A percentile compares a stretch with the other conserved stretches of the same genome.
Conservation (phyloP, 2,329 filamentous ascomycete genomes). For the Phyllosticta citrichinensis region DNA sequence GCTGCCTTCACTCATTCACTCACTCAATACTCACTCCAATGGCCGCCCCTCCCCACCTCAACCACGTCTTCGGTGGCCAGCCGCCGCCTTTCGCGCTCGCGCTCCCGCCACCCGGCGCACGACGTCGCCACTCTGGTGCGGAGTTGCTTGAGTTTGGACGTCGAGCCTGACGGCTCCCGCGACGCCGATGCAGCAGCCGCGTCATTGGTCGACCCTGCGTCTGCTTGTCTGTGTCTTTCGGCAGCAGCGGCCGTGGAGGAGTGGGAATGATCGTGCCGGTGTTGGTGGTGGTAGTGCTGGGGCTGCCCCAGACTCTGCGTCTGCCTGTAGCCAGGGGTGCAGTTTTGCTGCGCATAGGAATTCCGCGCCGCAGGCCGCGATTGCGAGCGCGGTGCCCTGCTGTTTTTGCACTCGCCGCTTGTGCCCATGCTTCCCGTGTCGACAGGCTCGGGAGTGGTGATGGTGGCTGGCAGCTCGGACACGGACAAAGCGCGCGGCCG, state of each 20-base stretch:
- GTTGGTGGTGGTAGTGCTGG: background rate
- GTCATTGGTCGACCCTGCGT: background rate
- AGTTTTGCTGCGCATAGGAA: no score
- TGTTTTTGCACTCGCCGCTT: no score
- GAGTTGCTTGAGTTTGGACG: background rate
- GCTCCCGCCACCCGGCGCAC: background rate
- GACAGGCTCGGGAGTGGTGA: no score
- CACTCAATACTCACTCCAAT: background rate
- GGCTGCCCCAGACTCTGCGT: background rate
- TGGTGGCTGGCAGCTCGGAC: background rate
- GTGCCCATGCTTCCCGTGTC: no score
- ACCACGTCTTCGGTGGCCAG: background rate
- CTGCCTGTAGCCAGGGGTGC: background rate
- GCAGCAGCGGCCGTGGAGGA: background rate
- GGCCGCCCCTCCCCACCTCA: background rate
- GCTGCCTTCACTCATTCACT: no score
- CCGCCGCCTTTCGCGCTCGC: background rate
- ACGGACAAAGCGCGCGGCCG: background rate
- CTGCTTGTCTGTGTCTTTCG: background rate
- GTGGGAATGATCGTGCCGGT: background rate
- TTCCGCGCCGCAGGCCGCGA: background rate
- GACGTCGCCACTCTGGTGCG: background rate
- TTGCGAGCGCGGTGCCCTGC: background rate
- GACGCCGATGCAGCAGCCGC: background rate
- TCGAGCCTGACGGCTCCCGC: background rate